Evolutionary conservation across 768 basidiomycete genomes (phyloP), one percentile per base, ranked within the genome.

Genomic region (Boletus edulis): DNA sequence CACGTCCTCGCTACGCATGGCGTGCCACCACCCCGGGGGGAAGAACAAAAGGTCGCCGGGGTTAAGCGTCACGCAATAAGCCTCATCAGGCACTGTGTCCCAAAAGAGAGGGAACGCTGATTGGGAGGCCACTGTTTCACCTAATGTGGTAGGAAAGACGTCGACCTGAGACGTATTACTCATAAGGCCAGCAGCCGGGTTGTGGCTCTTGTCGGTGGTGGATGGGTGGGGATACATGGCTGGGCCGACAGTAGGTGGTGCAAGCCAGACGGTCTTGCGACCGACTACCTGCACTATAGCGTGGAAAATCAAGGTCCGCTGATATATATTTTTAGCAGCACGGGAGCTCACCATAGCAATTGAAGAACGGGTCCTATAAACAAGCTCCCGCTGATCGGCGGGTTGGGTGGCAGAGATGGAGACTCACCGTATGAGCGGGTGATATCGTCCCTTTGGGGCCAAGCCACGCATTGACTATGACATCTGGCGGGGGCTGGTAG

Each of bases 1-100:
- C 38, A 78, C 83, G 22, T 81, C 80, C 72, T 91, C 90, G 69
- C 85, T 87, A 59, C 85, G 82, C 89, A 93, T 90, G 17, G 87
- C 88, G 70, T 96, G 93, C 93, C 93, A 96, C 93, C 93, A 96
- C 29, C 90, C 86, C 5, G 90, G 88, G 18, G 96, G 96, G 60
- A 98, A 86, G 67, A 90, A 89, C 43, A 98, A 74, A 42, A 95
- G 53, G 71, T 98, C 96, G 0, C 95, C 96, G 1, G 94, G 86
- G 51, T 78, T 73, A 2, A 98, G 76, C 1, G 83, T 83, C 32
- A 80, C 81, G 46, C 76, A 76, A 71, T 80, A 77, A 2, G 93
- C 86, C 20, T 72, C 48, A 9, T 84, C 84, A 22, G 80, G 78
- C 20, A 87, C 91, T 0, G 78, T 54, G 17, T 73, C 60, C 71